Conservation (phyloP, 2,329 filamentous ascomycete species). For the Leptographium wingfieldii region DNA sequence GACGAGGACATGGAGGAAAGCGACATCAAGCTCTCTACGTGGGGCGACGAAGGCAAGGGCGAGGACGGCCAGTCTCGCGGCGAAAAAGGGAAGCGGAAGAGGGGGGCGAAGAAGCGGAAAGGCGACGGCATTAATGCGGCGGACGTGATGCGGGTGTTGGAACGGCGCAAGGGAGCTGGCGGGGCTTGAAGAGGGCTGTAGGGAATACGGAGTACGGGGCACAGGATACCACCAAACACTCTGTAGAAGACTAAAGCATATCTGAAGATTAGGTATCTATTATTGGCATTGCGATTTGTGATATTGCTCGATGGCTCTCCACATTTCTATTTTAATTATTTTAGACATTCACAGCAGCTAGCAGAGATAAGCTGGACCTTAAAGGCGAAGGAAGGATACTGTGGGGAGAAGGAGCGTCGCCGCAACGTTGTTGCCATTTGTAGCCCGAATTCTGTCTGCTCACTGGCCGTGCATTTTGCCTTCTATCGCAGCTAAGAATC, state of each 20-base stretch:
- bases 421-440: not conserved
- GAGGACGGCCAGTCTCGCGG: conserved; percentile 29
- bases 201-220: not conserved
- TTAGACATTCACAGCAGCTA: not conserved
- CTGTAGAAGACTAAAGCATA: too few species aligned
- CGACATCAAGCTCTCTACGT: conserved; percentile 55
- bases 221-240: not conserved
- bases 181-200: not conserved
- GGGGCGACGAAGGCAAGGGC: conserved; percentile 40
- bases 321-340: not conserved
- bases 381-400: not conserved
- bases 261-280: not conserved
- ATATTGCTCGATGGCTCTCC: not conserved
- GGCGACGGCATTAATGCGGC: conserved; percentile 66
- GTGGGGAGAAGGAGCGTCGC: not conserved
- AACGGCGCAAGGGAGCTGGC: conserved; percentile 28
- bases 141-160: conserved; percentile 70
- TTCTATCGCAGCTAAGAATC: not conserved
- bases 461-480: not conserved
- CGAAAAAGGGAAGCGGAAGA: conserved; percentile 49
- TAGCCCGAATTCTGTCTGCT: not conserved
- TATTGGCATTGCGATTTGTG: not conserved
- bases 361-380: not conserved
- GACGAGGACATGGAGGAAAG: conserved; percentile 67
- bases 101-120: conserved; percentile 62